Evolutionary conservation across 164 flowering plant species (phyloP), one percentile per base, ranked within the genome.

Genomic region (Cinnamomum chago): DNA sequence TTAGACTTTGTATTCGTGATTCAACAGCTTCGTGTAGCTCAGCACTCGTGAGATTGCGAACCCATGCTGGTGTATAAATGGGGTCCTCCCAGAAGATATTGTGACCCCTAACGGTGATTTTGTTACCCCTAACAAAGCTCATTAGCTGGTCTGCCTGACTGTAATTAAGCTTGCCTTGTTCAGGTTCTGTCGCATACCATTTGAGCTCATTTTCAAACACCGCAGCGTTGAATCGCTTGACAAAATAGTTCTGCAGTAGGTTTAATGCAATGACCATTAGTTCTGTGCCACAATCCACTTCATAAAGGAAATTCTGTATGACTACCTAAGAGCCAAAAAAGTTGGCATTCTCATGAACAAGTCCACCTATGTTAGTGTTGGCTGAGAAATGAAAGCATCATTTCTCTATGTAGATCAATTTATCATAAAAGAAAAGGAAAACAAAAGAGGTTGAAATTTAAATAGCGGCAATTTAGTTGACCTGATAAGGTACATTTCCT

Each of bases 61-160:
- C 95, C 99, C 99, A 93, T 13, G 82, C 24, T 1, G 99, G 99
- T 0, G 82, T 91, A 83, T 86, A 88, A 5, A 72, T 71, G 0
- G 97, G 98, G 77, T 90, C 90, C 77, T 95, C 99, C 99, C 99
- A 95, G 81, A 93, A 95, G 24, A 95, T 95, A 78, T 93, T 93
- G 83, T 95, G 98, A 24, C 98, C 99, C 77, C 99, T 85, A 1
- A 83, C 85, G 0, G 76, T 68, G 12, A 93, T 83, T 73, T 82
- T 85, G 81, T 91, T 89, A 2, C 89, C 85, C 51, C 95, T 77
- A 27, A 88, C 80, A 70, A 95, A 92, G 35, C 86, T 82, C 71
- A 93, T 70, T 94, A 93, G 87, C 71, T 86, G 81, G 73, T 93
- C 98, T 13, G 97, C 81, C 69, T 84, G 35, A 58, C 90, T 88